Evolutionary conservation across 2,329 filamentous ascomycete genomes (phyloP).

Genomic region (Sordariomycetes sp.): DNA sequence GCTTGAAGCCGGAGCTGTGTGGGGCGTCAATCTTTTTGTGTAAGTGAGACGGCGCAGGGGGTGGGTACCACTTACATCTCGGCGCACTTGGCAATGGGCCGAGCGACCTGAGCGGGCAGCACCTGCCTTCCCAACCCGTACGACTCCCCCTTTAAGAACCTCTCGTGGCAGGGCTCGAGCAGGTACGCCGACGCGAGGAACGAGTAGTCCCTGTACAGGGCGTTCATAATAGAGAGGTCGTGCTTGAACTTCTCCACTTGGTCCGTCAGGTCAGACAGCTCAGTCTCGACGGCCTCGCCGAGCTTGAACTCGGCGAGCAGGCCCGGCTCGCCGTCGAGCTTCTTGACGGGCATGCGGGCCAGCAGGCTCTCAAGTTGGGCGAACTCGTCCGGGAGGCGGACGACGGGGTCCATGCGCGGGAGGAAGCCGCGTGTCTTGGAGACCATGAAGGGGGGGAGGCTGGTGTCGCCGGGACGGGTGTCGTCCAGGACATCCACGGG

Average conservation of each 20-base stretch:
- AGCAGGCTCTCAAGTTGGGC: constrained; percentile 58
- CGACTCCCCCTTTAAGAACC: constrained; percentile 52
- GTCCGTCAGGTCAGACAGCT: constrained; percentile 64
- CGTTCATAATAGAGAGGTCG: constrained; percentile 70
- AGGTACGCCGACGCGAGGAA: constrained; percentile 84
- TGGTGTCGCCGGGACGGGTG: constrained; percentile 45
- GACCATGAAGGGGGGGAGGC: constrained; percentile 65
- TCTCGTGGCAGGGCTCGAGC: constrained; percentile 80
- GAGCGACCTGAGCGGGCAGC: constrained; percentile 61
- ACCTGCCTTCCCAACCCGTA: constrained; percentile 69
- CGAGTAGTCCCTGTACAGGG: constrained; percentile 81
- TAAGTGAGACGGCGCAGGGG: background rate
- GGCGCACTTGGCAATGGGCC: constrained; percentile 72
- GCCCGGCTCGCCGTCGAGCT: constrained; percentile 57
- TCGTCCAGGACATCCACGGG: constrained; percentile 50
- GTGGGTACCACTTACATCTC: constrained; percentile 55
- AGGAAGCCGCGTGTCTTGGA: constrained; percentile 64
- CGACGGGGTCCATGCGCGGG: constrained; percentile 50
- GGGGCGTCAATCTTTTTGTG: background rate
- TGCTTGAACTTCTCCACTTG: constrained; percentile 59
- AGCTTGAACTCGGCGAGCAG: constrained; percentile 63
- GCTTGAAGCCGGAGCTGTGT: constrained; percentile 53
- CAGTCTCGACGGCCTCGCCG: constrained; percentile 59
- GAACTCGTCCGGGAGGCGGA: constrained; percentile 60
- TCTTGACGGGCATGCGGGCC: constrained; percentile 68